Conservation (phyloP, 2,329 filamentous ascomycete genomes). For the Cordyceps pruinosa region DNA sequence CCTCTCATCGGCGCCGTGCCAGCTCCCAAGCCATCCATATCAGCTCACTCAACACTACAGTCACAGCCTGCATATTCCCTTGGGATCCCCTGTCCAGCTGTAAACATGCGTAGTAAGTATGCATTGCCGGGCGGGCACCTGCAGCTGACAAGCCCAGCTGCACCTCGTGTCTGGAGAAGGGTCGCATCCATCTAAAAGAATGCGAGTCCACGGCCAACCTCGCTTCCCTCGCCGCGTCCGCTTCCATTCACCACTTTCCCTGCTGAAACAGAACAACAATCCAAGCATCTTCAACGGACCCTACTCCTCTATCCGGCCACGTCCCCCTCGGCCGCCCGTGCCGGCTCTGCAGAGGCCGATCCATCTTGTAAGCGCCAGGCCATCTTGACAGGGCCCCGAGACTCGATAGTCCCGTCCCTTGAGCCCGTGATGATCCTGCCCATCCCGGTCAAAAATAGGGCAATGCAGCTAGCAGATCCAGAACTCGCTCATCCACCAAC, state of each 20-base stretch:
- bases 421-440: neutral
- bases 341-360: neutral
- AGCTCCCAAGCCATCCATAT: neutral
- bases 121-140: neutral
- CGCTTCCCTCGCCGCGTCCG: neutral
- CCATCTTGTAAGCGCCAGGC: slow-evolving; percentile 3
- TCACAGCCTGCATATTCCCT: neutral
- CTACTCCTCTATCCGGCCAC: neutral
- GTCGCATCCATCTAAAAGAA: neutral
- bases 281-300: neutral
- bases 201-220: neutral
- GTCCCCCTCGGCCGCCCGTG: neutral
- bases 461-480: neutral
- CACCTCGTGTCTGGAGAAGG: neutral
- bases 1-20: neutral
- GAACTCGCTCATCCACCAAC: neutral
- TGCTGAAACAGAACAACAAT: neutral
- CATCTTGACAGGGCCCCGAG: neutral
- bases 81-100: neutral
- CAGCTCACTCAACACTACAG: neutral
- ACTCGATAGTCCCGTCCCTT: slow-evolving; percentile 1
- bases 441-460: neutral
- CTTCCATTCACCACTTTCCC: neutral
- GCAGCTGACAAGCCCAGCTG: neutral
- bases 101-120: neutral